Base-by-base conservation (phyloP, 1,284 basidiomycete species). In the Ceratobasidium sp. region DNA sequence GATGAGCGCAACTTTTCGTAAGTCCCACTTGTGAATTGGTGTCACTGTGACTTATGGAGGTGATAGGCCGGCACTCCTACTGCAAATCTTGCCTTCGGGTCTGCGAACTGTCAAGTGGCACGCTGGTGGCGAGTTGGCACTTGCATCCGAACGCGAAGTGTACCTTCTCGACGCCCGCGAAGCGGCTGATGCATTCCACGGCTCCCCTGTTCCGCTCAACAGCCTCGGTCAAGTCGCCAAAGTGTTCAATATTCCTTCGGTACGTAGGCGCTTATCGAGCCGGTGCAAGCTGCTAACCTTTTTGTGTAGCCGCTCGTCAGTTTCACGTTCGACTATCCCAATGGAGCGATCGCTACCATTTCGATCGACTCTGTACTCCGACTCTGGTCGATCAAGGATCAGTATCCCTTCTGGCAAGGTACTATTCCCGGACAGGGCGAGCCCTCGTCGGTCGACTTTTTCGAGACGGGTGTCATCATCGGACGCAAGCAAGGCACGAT, bases 51-150 rank as follows among this genome's bases (percentile, higher is more conserved):
- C 65, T 52, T n/a, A 65, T 21, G 52, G 45, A 52, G 57, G 53
- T 72, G 73, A 18, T 74, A 92, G 91, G 64, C 91, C 91, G 41
- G 83, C 84, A 60, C 79, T 93, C 62, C 80, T 92, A 72, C 83
- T 93, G 8, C 93, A 90, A 77, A 86, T 93, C 88, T 89, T 32
- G 82, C 88, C 39, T 32, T 70, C 57, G 23, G 73, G 61, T 4
- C 83, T 93, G 34, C 89, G 89, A 74, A 87, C 89, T 9, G 91
- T 93, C 74, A 92, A 92, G 77, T 93, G 92, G 92, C 89, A 93
- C 77, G 87, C 91, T 72, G 84, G 85, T 1, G 89, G 92, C 77
- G 87, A 87, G n/a, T 83, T 93, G 52, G 91, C 91, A 3, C 88
- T 93, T 34, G 90, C 91, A 36, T 92, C 91, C 0, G 88, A 89